Conservation (phyloP, 371 early-diverging fungal genomes). For the Mortierella sp. region DNA sequence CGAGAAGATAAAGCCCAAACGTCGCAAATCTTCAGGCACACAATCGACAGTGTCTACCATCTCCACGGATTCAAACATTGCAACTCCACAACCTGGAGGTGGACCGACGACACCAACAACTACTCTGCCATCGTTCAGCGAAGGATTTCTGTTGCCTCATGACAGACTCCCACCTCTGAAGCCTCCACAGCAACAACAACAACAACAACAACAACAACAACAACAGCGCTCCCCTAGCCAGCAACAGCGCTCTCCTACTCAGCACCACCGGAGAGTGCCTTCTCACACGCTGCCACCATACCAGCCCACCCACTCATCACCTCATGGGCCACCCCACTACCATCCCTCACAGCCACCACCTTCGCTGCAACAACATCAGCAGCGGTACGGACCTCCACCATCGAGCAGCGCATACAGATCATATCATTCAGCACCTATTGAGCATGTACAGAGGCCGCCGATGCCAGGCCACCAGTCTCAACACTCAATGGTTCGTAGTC, state of each 20-base stretch:
- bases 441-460: conserved; percentile 4
- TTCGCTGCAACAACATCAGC: conserved; percentile 7
- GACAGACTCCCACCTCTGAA: conserved; percentile 12
- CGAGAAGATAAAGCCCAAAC: conserved; percentile 31
- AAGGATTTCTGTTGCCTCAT: conserved; percentile 36
- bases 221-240: conserved; percentile 7
- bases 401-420: conserved; percentile 1
- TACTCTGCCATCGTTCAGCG: conserved; percentile 46
- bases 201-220: not conserved
- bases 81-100: conserved; percentile 1
- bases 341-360: conserved; percentile 4
- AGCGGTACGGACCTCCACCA: conserved; percentile 5
- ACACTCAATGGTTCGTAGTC: not conserved
- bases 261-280: conserved; percentile 1
- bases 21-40: conserved; percentile 38
- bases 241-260: conserved; percentile 6
- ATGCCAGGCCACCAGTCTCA: conserved; percentile 1
- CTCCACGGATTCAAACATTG: not conserved
- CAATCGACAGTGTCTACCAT: conserved; percentile 7
- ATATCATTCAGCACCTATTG: conserved; percentile 6
- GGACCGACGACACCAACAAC: conserved; percentile 4
- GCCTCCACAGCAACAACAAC: conserved; percentile 10
- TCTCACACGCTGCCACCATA: conserved; percentile 23
- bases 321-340: conserved; percentile 15
- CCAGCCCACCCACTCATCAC: not conserved